phyloP scores from a whole-genome alignment of 2,329 filamentous ascomycete species.

The Lasiodiplodia sp. region DNA sequence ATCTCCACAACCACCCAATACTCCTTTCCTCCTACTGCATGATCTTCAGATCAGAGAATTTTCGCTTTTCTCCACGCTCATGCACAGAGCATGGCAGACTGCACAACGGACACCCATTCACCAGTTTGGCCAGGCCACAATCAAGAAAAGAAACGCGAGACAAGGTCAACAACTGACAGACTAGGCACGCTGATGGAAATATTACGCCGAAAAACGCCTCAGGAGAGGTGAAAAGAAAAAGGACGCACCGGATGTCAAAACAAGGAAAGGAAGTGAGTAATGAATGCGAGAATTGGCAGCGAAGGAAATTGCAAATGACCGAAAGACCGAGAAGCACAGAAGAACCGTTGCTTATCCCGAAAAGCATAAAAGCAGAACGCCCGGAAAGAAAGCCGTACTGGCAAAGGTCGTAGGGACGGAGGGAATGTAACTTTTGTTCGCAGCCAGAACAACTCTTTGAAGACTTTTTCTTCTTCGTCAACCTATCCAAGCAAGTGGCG shows the following conservation, averaged over 20 bases:
- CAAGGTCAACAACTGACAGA: not conserved
- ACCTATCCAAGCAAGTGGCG: slow-evolving; percentile 18
- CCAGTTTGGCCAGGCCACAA: not conserved
- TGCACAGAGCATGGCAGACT: not conserved
- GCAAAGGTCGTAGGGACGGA: slow-evolving; percentile 1
- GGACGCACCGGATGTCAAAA: not conserved
- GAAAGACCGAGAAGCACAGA: not conserved
- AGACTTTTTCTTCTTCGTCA: not conserved
- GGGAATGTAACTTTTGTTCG: not conserved
- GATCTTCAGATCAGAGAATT: not conserved
- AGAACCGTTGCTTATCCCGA: slow-evolving; percentile 3
- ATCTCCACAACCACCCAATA: slow-evolving; percentile 6
- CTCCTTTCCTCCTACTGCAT: not conserved
- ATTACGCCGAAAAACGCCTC: slow-evolving; percentile 6
- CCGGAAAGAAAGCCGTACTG: slow-evolving; percentile 7
- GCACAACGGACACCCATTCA: not conserved
- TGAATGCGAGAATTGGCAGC: not conserved
- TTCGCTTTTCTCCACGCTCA: not conserved
- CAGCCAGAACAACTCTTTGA: not conserved
- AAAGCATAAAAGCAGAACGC: slow-evolving; percentile 8
- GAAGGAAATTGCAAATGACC: slow-evolving; percentile 1
- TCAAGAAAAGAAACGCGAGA: not conserved
- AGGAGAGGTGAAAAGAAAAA: not conserved
- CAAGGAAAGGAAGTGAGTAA: not conserved
- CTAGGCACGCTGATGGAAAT: not conserved